Conservation (phyloP, 75 land plant genomes). For the Adiantum capillusveneris region DNA sequence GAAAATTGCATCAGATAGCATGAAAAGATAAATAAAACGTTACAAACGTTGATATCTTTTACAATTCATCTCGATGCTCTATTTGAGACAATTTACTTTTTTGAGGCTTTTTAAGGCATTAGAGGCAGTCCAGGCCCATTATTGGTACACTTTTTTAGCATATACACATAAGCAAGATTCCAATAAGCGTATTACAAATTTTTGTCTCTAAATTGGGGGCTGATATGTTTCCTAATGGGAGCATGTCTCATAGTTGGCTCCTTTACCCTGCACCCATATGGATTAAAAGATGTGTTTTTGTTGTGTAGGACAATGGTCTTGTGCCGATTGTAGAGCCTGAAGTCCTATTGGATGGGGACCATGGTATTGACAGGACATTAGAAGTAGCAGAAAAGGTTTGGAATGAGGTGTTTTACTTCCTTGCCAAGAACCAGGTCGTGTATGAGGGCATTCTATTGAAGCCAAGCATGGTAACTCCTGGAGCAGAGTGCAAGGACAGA, state of each 20-base stretch:
- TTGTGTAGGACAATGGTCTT: constrained; percentile 76
- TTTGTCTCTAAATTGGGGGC: constrained; percentile 1
- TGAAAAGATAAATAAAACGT: no score
- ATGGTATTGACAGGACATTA: constrained; percentile 60
- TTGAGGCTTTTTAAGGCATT: no score
- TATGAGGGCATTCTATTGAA: constrained; percentile 76
- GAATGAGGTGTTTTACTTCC: constrained; percentile 64
- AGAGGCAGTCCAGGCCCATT: no score
- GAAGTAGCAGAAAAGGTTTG: constrained; percentile 55
- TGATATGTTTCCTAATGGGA: neutral
- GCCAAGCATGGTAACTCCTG: constrained; percentile 90
- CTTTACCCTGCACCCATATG: neutral
- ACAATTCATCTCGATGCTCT: no score
- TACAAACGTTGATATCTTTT: no score
- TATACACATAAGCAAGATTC: neutral
- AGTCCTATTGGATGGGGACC: constrained; percentile 66
- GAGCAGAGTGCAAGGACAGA: constrained; percentile 63
- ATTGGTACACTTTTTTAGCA: no score
- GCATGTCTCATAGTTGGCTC: neutral
- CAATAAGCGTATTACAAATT: neutral
- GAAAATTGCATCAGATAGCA: no score
- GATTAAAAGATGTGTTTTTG: neutral
- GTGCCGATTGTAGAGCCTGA: constrained; percentile 87
- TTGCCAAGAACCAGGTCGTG: constrained; percentile 71
- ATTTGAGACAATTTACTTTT: no score